A percentile compares a stretch with the other conserved stretches of the same genome.
These are phyloP conservation scores for Ceratobasidium sp. DNA, from an alignment of 1,284 basidiomycete genomes.

Conservation along the genomic window DNA sequence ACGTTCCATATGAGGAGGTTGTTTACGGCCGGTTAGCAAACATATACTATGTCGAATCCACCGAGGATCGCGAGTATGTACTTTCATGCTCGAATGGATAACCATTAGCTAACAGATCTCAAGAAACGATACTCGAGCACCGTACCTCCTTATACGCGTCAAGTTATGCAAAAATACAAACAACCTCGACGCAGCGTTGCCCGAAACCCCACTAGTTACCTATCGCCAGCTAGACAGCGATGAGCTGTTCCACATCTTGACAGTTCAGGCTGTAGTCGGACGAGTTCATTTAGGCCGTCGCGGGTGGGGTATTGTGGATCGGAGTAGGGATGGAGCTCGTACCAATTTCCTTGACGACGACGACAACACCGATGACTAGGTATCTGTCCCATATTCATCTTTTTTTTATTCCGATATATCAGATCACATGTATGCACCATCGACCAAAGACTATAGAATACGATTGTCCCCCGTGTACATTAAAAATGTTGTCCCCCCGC, in stretches of 20 bases:
- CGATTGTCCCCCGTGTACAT: too few species aligned
- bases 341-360: constrained; percentile 2
- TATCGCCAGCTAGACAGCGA: neutral
- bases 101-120: too few species aligned
- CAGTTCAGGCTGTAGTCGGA: constrained; percentile 5
- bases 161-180: neutral
- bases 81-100: neutral
- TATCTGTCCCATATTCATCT: too few species aligned
- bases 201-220: neutral
- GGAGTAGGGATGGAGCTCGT: constrained; percentile 24
- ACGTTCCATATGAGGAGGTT: neutral
- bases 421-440: too few species aligned
- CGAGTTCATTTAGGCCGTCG: too few species aligned
- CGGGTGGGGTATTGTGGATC: constrained; percentile 40
- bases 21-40: neutral
- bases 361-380: too few species aligned
- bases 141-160: constrained; percentile 1
- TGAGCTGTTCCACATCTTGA: neutral
- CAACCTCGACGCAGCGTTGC: neutral
- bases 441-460: too few species aligned
- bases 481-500: too few species aligned
- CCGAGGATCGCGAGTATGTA: neutral
- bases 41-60: constrained; percentile 9
- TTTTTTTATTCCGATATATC: too few species aligned
- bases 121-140: neutral